Base-by-base conservation (phyloP, 73 alveolate genomes). In the Breviolum minutum region DNA sequence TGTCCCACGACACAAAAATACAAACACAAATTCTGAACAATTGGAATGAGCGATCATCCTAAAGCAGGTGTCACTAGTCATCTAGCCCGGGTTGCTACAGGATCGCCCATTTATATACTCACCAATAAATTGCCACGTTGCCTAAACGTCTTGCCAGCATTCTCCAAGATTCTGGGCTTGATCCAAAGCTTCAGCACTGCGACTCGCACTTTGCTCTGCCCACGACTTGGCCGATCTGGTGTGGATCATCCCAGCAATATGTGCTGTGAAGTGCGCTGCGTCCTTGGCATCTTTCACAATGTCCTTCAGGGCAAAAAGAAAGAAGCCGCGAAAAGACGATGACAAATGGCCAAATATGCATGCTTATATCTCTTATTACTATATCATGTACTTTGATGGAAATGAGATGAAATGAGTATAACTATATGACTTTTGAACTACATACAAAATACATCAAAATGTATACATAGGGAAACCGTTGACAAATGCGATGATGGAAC, bases 231-330 rank as follows among this genome's bases (percentile, higher is more conserved):
- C 97, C 40, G 97, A 91, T 48, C 97, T 70, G 30, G 97, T 91
- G 63, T 91, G 97, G 64, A 91, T 73, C 97, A 91, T 91, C 16
- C 97, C 97, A 5, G 97, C 97, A 63, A 91, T 63, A 20, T 91
- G 97, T 27, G 97, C 97, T 19, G 97, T 71, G 97, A 91, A 91
- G 87, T 91, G 97, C 20, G 97, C 97, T 6, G 97, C 97, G 60
- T 91, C 97, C 9, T 79, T 77, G 40, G 80, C 97, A 62, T 91
- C 97, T 61, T 73, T 91, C 87, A 91, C 97, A 30, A 71, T 91
- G 80, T 70, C 90, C 90, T 81, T 40, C 54, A 22, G 83, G 74
- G 14, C 17, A 14, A 68, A 14, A 68, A 22, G 77, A 22, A 68
- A 1, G 77, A 14, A 68, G 24, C 77, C 54, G 54, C 3, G 54